phyloP scores from a whole-genome alignment of 805 yeast genomes.

The Ogataea neopini region DNA sequence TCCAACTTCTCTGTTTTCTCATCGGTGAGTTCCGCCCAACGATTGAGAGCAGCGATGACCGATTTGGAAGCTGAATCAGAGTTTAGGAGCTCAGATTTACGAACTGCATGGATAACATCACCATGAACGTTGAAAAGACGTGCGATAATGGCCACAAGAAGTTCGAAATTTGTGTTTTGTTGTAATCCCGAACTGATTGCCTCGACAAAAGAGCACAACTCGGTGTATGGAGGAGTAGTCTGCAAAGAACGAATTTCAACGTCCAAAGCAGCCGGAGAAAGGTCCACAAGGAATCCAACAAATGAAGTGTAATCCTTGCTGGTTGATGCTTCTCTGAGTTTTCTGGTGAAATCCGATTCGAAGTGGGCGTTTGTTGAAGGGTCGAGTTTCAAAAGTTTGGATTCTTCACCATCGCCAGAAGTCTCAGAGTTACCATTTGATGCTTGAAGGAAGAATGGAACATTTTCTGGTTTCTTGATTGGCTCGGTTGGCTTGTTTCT shows the following conservation, averaged over 20 bases:
- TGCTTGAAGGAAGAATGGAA: conserved; percentile 76
- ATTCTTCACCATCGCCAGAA: conserved; percentile 57
- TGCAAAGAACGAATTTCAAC: conserved; percentile 82
- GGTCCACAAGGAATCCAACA: conserved; percentile 51
- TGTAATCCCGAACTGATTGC: conserved; percentile 64
- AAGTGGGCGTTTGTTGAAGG: conserved; percentile 42
- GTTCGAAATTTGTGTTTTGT: conserved; percentile 64
- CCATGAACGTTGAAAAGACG: conserved; percentile 79
- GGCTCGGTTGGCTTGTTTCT: conserved; percentile 91
- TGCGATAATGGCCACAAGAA: conserved; percentile 77
- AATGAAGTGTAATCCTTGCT: conserved; percentile 47
- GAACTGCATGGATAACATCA: conserved; percentile 55
- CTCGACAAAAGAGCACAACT: conserved; percentile 62
- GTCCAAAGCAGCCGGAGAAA: conserved; percentile 80
- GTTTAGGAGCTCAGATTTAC: conserved; percentile 12
- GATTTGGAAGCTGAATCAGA: conserved; percentile 31
- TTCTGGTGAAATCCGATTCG: conserved; percentile 72
- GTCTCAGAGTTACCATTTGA: conserved; percentile 64
- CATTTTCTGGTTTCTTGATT: conserved; percentile 77
- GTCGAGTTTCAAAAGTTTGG: conserved; percentile 37
- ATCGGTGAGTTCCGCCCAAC: conserved; percentile 47
- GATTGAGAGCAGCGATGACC: conserved; percentile 33
- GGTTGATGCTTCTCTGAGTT: conserved; percentile 55
- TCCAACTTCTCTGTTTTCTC: conserved; percentile 54
- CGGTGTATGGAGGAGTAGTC: conserved; percentile 63